phyloP scores from a whole-genome alignment of 164 flowering plant genomes.

The Macadamia tetraphylla region DNA sequence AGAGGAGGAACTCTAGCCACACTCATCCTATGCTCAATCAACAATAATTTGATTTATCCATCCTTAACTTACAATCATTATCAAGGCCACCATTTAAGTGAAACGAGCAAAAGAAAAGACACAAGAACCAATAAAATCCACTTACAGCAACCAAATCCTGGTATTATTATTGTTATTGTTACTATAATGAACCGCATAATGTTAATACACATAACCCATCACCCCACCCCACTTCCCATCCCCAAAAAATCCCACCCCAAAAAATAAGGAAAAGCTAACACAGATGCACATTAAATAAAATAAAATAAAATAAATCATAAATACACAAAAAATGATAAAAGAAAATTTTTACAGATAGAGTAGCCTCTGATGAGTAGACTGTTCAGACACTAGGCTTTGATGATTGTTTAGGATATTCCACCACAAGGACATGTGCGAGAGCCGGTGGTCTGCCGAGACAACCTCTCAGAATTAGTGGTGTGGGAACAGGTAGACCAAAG shows the following conservation, averaged over 20 bases:
- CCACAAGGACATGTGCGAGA: neutral
- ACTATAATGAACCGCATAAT: neutral
- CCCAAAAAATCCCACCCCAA: neutral
- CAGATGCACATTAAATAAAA: neutral
- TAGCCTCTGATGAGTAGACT: neutral
- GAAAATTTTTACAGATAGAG: constrained; percentile 5
- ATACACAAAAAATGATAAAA: neutral
- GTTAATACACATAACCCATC: neutral
- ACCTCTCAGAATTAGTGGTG: neutral
- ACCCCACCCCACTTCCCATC: too few relatives aligned
- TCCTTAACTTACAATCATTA: too few relatives aligned
- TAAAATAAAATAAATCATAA: too few relatives aligned
- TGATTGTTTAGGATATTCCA: neutral
- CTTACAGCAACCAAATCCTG: neutral
- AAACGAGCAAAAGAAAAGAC: too few relatives aligned
- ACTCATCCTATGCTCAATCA: too few relatives aligned
- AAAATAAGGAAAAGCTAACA: neutral
- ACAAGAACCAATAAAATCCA: too few relatives aligned
- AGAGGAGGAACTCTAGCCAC: too few relatives aligned
- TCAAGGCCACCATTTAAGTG: too few relatives aligned
- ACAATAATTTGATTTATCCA: too few relatives aligned
- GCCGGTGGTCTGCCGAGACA: neutral
- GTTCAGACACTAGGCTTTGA: neutral
- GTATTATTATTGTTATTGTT: too few relatives aligned
- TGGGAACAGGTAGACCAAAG: neutral